Evolutionary conservation across 2,329 filamentous ascomycete genomes (phyloP).

Genomic region (Emydomyces testavorans): DNA sequence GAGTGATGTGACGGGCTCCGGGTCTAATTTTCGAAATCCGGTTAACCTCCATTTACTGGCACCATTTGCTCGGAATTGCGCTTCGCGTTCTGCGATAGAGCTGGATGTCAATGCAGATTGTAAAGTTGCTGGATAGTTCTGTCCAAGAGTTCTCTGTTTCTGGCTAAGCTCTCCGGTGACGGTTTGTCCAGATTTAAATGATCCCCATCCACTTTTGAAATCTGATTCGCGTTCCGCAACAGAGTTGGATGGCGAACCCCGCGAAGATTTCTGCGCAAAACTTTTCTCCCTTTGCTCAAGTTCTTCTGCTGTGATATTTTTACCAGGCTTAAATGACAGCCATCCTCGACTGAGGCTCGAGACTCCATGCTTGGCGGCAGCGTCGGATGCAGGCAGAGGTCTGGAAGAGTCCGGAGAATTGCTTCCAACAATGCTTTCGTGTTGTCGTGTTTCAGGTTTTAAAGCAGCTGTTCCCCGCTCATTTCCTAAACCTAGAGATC

Average conservation of each 20-base stretch:
- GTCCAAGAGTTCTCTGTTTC: background rate
- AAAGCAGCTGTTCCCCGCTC: background rate
- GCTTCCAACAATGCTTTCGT: background rate
- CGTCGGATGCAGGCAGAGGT: background rate
- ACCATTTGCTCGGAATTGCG: background rate
- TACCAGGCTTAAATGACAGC: no score
- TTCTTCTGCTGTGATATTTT: no score
- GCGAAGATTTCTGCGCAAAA: no score
- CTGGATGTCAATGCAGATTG: background rate
- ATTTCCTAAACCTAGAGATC: background rate
- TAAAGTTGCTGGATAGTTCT: background rate
- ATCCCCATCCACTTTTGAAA: background rate
- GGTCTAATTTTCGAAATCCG: background rate
- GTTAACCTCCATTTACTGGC: background rate
- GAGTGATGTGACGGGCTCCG: no score
- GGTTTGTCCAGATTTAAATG: background rate
- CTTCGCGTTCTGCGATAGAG: slow-evolving; percentile 4
- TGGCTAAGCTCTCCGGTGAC: background rate
- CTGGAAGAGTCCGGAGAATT: background rate
- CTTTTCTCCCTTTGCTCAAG: no score
- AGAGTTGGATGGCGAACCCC: no score
- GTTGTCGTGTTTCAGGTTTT: background rate
- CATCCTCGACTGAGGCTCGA: no score
- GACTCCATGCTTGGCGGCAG: background rate
- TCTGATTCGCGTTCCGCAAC: no score